Evolutionary conservation across 176 grass and related monocot species (phyloP).

Genomic region (barley (Hordeum vulgare)): MorexV3_pseudomolecules_assembly NC_058520.1:477627374-477627873

Average conservation of each 20-base stretch:
- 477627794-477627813: conserved; percentile 15
- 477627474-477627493: conserved; percentile 51
- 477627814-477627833: conserved; percentile 47
- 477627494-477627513: conserved; percentile 40
- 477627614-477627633: conserved; percentile 48
- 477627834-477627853: conserved; percentile 49
- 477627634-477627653: conserved; percentile 51
- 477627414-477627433: conserved; percentile 50
- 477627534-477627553: conserved; percentile 56
- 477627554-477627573: conserved; percentile 56
- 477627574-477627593: conserved; percentile 57
- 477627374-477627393: conserved; percentile 48
- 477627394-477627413: conserved; percentile 51
- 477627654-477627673: conserved; percentile 54
- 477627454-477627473: conserved; percentile 61
- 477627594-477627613: conserved; percentile 52
- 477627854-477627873: conserved; percentile 51
- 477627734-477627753: conserved; percentile 70
- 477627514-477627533: conserved; percentile 62
- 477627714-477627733: conserved; percentile 63
- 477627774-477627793: conserved; percentile 24
- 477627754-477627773: conserved; percentile 55
- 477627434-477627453: conserved; percentile 55
- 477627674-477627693: conserved; percentile 56
- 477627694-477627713: conserved; percentile 55